A percentile compares a stretch with the other conserved stretches of the same genome.
Conservation (phyloP, 768 basidiomycete species). For the Leucocoprinus sp. region DNA sequence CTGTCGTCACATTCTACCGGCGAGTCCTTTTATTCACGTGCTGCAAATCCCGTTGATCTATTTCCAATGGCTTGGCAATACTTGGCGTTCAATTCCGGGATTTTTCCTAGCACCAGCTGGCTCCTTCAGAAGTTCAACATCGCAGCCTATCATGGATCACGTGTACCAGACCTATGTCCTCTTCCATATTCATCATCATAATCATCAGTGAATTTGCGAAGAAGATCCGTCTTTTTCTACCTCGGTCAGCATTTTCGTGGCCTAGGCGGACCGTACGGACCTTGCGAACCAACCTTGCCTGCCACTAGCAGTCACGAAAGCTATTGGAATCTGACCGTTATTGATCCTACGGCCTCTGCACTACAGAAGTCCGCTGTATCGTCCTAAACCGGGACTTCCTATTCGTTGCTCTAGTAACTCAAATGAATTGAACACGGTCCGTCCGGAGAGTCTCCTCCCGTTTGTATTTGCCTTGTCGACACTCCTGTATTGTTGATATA, state of each 20-base stretch:
- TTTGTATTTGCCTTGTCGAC: not conserved
- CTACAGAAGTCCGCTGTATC: too few species aligned
- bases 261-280: slow-evolving; percentile 5
- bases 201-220: not conserved
- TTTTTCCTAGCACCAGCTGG: slow-evolving; percentile 8
- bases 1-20: too few species aligned
- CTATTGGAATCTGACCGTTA: not conserved
- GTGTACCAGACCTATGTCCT: not conserved
- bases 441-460: not conserved
- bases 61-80: too few species aligned
- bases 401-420: not conserved
- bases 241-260: not conserved
- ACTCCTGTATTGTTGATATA: too few species aligned
- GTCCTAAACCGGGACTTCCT: too few species aligned
- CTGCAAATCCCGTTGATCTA: too few species aligned
- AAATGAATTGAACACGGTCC: not conserved
- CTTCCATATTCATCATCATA: not conserved
- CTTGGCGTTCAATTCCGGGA: not conserved
- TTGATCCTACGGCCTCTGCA: slow-evolving; percentile 3
- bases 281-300: not conserved
- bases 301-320: not conserved
- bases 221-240: slow-evolving; percentile 1
- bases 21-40: too few species aligned
- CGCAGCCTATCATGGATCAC: not conserved
- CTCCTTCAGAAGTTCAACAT: not conserved